Evolutionary conservation across 805 yeast genomes (phyloP).

Genomic region (Ogataea wickerhamii): DNA sequence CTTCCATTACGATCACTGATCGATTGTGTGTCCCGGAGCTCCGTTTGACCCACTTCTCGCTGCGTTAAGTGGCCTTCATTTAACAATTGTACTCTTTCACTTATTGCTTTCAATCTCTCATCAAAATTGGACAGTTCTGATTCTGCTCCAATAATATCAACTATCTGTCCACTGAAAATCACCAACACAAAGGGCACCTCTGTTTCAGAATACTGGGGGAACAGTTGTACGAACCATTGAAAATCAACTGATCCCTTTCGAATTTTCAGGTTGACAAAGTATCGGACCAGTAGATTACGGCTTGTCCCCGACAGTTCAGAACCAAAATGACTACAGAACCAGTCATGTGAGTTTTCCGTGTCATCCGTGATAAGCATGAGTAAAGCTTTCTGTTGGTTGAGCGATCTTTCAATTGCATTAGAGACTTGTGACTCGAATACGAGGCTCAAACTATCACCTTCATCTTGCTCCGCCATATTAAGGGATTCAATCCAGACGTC

Average conservation of each 20-base stretch:
- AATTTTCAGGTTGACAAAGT: constrained; percentile 42
- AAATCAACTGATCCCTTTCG: constrained; percentile 41
- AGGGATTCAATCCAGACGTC: no score
- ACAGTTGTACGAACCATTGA: constrained; percentile 50
- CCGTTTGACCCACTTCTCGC: neutral
- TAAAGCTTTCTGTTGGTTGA: constrained; percentile 35
- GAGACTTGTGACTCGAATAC: constrained; percentile 21
- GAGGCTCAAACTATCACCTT: no score
- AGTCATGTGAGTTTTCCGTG: constrained; percentile 21
- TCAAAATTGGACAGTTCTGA: constrained; percentile 28
- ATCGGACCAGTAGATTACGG: constrained; percentile 16
- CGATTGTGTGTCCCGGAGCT: neutral
- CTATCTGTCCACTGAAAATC: constrained; percentile 44
- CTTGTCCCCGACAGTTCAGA: constrained; percentile 16
- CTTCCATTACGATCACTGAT: neutral
- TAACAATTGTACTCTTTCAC: constrained; percentile 4
- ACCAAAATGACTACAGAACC: constrained; percentile 22
- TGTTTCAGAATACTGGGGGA: constrained; percentile 38
- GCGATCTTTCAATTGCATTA: constrained; percentile 39
- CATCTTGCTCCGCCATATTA: no score
- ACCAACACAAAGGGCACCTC: constrained; percentile 55
- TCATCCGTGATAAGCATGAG: constrained; percentile 36
- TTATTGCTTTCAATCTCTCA: constrained; percentile 21
- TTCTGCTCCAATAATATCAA: constrained; percentile 40
- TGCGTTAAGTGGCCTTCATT: constrained; percentile 6